These are phyloP conservation scores for Myxozyma neotropica DNA, from an alignment of 805 yeast species.

Conservation along the genomic window DNA sequence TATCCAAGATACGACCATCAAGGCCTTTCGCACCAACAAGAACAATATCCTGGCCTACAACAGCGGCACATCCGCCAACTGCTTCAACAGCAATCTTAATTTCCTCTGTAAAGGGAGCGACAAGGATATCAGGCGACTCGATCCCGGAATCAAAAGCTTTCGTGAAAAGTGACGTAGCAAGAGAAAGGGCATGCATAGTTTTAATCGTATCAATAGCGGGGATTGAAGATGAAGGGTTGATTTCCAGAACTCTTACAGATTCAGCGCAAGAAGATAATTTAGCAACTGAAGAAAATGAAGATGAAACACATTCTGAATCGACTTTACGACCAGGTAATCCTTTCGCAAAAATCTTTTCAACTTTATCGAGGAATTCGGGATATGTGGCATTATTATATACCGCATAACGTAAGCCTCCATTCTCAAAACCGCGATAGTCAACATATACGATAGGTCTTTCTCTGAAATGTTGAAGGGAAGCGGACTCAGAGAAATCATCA, in stretches of 20 bases:
- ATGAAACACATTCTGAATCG: conserved; percentile 4
- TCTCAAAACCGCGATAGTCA: conserved; percentile 32
- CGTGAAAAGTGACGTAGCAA: conserved; percentile 9
- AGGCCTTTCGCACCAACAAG: conserved; percentile 23
- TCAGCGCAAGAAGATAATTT: conserved; percentile 11
- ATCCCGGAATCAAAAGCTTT: conserved; percentile 25
- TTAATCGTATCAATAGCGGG: conserved; percentile 22
- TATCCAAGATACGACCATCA: conserved; percentile 26
- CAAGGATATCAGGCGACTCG: conserved; percentile 29
- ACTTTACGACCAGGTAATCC: conserved; percentile 10
- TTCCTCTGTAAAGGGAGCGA: conserved; percentile 7
- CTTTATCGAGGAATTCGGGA: conserved; percentile 7
- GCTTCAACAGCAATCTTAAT: conserved; percentile 19
- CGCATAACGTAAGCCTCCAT: conserved; percentile 26
- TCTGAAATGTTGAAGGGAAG: conserved; percentile 20
- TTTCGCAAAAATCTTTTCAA: conserved; percentile 2
- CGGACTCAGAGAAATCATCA: conserved; percentile 1
- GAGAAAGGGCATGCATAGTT: conserved; percentile 17
- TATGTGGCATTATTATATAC: conserved; percentile 3
- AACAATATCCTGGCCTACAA: conserved; percentile 10
- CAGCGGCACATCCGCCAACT: conserved; percentile 15
- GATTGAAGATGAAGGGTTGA: not conserved
- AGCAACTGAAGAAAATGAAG: conserved; percentile 13
- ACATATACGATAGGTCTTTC: conserved; percentile 30
- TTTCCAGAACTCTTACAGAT: conserved; percentile 20